Evolutionary conservation across 805 yeast genomes (phyloP).

Genomic region (Sugiyamaella valdiviana): DNA sequence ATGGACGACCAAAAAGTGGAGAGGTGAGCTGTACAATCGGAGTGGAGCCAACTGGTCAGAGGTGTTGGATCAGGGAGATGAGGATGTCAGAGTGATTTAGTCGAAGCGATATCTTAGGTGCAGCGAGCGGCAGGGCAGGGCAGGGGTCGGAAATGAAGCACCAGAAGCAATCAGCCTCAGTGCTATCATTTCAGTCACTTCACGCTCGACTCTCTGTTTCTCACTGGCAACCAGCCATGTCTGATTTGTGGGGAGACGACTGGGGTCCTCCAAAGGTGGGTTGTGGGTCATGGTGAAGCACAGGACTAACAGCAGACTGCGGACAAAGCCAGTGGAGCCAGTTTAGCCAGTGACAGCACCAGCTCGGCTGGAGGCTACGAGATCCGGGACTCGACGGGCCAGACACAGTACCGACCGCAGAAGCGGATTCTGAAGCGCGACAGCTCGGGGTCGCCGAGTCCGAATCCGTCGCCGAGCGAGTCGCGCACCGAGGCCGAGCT

Average conservation of each 20-base stretch:
- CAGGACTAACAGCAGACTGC: too few species aligned
- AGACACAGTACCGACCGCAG: conserved; percentile 17
- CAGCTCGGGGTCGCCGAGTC: not conserved
- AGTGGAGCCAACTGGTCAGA: too few species aligned
- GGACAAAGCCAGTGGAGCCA: too few species aligned
- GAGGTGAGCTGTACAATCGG: not conserved
- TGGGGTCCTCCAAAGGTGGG: not conserved
- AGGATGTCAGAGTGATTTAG: too few species aligned
- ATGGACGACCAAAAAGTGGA: not conserved
- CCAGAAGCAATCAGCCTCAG: too few species aligned
- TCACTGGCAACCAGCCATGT: too few species aligned
- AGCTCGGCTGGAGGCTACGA: conserved; percentile 3
- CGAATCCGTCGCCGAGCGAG: not conserved
- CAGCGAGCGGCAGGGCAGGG: too few species aligned
- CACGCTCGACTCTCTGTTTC: too few species aligned
- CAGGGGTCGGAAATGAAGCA: too few species aligned
- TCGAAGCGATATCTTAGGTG: too few species aligned
- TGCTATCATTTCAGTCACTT: not conserved
- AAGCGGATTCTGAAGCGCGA: conserved; percentile 17
- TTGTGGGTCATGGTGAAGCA: not conserved
- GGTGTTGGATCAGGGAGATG: too few species aligned
- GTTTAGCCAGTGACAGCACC: too few species aligned
- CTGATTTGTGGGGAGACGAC: conserved; percentile 5
- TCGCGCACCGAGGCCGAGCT: conserved; percentile 1
- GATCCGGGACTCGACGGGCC: conserved; percentile 13